Evolutionary conservation across 2,329 filamentous ascomycete species (phyloP).

Genomic region (Escovopsis weberi): DNA sequence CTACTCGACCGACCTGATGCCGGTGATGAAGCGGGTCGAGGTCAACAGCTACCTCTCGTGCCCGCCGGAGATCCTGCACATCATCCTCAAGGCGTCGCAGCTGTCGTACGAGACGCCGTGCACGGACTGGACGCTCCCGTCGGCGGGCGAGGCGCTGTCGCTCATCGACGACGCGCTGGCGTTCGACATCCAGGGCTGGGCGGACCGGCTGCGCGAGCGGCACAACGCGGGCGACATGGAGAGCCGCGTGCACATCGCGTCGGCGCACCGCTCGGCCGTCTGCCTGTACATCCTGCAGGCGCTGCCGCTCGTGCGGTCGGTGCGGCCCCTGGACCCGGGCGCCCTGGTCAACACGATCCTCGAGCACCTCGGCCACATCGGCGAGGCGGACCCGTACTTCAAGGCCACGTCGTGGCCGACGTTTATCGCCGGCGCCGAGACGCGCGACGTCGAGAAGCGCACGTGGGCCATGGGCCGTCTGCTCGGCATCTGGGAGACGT

Average conservation of each 20-base stretch:
- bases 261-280: conserved; percentile 31
- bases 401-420: conserved; percentile 47
- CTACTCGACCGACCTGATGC: conserved; percentile 23
- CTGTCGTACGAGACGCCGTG: conserved; percentile 24
- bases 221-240: conserved; percentile 24
- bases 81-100: conserved; percentile 29
- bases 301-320: conserved; percentile 23
- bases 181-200: conserved; percentile 30
- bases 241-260: conserved; percentile 28
- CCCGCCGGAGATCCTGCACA: conserved; percentile 27
- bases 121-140: conserved; percentile 16
- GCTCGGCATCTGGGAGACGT: conserved; percentile 28
- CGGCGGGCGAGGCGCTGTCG: conserved; percentile 22
- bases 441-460: conserved; percentile 29
- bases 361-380: conserved; percentile 33
- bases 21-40: conserved; percentile 27
- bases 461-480: conserved; percentile 37
- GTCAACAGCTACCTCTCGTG: conserved; percentile 28
- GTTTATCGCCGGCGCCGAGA: conserved; percentile 43
- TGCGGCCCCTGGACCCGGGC: conserved; percentile 24
- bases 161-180: conserved; percentile 27
- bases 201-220: conserved; percentile 21
- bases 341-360: conserved; percentile 36
- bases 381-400: conserved; percentile 35
- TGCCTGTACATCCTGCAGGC: conserved; percentile 33